Conservation (phyloP, 768 basidiomycete genomes). For the Trametopsis cervina region DNA sequence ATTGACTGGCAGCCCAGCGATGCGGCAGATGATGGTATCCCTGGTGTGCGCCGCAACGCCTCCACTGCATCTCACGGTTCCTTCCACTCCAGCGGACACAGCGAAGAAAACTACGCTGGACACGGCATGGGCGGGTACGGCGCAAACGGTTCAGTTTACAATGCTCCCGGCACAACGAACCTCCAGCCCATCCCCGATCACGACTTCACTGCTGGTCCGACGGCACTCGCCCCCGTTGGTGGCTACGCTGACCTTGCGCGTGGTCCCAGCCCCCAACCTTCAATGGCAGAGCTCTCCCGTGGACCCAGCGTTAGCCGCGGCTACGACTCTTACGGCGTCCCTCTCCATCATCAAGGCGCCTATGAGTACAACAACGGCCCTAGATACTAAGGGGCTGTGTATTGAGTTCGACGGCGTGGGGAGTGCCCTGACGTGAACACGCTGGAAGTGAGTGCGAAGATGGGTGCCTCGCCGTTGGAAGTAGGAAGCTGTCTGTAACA, state of each 20-base stretch:
- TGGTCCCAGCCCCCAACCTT: constrained; percentile 63
- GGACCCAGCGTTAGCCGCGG: constrained; percentile 42
- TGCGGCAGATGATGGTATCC: constrained; percentile 36
- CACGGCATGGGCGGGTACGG: constrained; percentile 25
- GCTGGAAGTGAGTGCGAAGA: constrained; percentile 9
- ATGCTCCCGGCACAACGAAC: constrained; percentile 17
- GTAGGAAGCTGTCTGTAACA: constrained; percentile 6
- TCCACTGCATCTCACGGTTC: constrained; percentile 55
- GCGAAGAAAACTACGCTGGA: constrained; percentile 23
- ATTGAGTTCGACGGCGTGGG: neutral
- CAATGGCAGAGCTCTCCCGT: constrained; percentile 47
- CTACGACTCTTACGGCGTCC: constrained; percentile 50
- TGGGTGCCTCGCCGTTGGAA: neutral
- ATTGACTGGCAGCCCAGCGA: constrained; percentile 79
- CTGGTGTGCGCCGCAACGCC: constrained; percentile 44
- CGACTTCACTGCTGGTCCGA: constrained; percentile 65
- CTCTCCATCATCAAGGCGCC: constrained; percentile 52
- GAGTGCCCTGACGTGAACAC: neutral
- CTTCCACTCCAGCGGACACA: constrained; percentile 49
- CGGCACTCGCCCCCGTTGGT: constrained; percentile 56
- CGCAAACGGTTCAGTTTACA: constrained; percentile 18
- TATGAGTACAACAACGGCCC: constrained; percentile 20
- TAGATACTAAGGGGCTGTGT: constrained; percentile 15
- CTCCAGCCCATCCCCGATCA: constrained; percentile 56
- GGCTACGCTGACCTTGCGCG: constrained; percentile 81